phyloP scores from a whole-genome alignment of 2,329 filamentous ascomycete genomes.

The Teratosphaeria epicoccoides region DNA sequence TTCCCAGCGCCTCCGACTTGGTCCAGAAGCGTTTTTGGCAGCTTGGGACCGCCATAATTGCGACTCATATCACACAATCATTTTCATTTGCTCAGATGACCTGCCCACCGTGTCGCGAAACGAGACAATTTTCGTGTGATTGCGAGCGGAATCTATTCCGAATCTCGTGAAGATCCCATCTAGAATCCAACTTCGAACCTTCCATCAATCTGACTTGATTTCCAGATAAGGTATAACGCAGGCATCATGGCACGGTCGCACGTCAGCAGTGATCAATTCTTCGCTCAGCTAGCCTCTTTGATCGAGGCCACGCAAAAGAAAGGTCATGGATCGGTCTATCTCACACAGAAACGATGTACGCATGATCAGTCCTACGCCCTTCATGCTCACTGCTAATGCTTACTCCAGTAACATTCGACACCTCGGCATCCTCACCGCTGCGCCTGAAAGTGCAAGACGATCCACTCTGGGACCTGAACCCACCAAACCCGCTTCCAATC shows the following conservation, averaged over 20 bases:
- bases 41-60: slow-evolving; percentile 28
- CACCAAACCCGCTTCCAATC: slow-evolving; percentile 54
- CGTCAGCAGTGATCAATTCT: slow-evolving; percentile 63
- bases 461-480: slow-evolving; percentile 50
- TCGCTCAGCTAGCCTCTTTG: slow-evolving; percentile 55
- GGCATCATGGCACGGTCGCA: slow-evolving; percentile 32
- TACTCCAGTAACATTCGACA: slow-evolving; percentile 30
- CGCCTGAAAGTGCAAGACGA: slow-evolving; percentile 37
- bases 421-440: slow-evolving; percentile 30
- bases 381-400: not conserved
- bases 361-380: not conserved
- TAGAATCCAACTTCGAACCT: not conserved
- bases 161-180: not conserved
- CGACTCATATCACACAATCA: slow-evolving; percentile 22
- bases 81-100: too few species aligned
- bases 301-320: slow-evolving; percentile 57
- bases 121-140: not conserved
- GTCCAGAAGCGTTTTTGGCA: slow-evolving; percentile 36
- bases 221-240: not conserved
- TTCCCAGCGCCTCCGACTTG: slow-evolving; percentile 26
- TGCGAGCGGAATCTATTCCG: not conserved
- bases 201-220: not conserved
- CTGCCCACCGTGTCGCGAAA: not conserved
- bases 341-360: slow-evolving; percentile 68
- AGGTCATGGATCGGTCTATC: slow-evolving; percentile 61